phyloP scores from a whole-genome alignment of 345 rosid genomes.

The Hibiscus tridactylites region DNA sequence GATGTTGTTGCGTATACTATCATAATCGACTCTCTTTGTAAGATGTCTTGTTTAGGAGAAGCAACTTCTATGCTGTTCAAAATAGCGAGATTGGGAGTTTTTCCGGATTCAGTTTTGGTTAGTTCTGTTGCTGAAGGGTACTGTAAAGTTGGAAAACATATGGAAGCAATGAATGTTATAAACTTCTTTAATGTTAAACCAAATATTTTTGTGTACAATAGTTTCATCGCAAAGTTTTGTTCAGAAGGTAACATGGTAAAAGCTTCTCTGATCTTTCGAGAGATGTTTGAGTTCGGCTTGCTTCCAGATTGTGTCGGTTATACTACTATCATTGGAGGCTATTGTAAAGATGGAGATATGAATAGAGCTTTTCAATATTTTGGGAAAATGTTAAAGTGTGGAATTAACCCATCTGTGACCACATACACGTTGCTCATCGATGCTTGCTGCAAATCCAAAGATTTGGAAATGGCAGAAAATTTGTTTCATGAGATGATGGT shows the following conservation, averaged over 20 bases:
- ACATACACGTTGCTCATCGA: slow-evolving; percentile 36
- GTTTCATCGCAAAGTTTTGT: slow-evolving; percentile 38
- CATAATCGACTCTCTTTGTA: slow-evolving; percentile 32
- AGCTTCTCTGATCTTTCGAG: slow-evolving; percentile 34
- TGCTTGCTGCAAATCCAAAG: slow-evolving; percentile 29
- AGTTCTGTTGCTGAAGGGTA: slow-evolving; percentile 38
- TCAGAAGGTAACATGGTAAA: slow-evolving; percentile 26
- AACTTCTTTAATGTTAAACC: slow-evolving; percentile 27
- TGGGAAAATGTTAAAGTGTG: slow-evolving; percentile 39
- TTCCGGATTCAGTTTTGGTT: slow-evolving; percentile 34
- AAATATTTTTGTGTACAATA: slow-evolving; percentile 41
- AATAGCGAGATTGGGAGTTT: slow-evolving; percentile 28
- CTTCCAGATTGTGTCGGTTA: slow-evolving; percentile 40
- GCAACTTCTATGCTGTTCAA: slow-evolving; percentile 39
- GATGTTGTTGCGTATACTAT: slow-evolving; percentile 40
- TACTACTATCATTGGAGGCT: slow-evolving; percentile 34
- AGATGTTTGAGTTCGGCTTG: slow-evolving; percentile 35
- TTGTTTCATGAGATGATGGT: slow-evolving; percentile 21
- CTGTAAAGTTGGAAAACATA: slow-evolving; percentile 33
- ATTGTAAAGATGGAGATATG: slow-evolving; percentile 25
- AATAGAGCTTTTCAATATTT: slow-evolving; percentile 30
- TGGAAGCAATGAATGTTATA: slow-evolving; percentile 34
- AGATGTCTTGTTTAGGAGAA: slow-evolving; percentile 28
- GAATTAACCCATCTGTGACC: slow-evolving; percentile 30
- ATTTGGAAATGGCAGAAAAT: slow-evolving; percentile 26